Base-by-base conservation (phyloP, 768 basidiomycete species). In the Suillus sp. region DNA sequence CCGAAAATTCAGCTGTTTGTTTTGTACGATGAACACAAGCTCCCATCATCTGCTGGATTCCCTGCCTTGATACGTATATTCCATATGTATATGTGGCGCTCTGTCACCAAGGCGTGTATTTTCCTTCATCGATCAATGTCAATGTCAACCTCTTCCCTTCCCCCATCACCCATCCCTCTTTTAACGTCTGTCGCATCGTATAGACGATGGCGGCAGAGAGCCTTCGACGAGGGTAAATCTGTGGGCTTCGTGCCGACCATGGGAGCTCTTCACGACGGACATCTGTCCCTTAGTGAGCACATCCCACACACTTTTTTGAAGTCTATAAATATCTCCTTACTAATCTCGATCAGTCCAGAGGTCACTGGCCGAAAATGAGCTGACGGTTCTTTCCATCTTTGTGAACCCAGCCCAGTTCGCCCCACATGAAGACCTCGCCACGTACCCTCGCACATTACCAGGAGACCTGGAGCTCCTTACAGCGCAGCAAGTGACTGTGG, bases 381-480 rank as follows among this genome's bases (percentile, higher is more conserved):
- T 89, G 45, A 99, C 97, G 0, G 86, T 98, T 68, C 79, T 98
- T 63, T 97, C 96, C 32, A 93, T 99, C 68, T 99, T 98, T 74
- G 96, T 99, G 64, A 99, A 99, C 73, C 97, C 97, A 0, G 91
- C 96, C 3, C 96, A 99, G 75, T 99, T 99, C 69, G 93, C 96
- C 10, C 96, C 94, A 0, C 88, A 94, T 67, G 97, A 99, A 77
- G 97, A 99, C 73, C 86, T 99, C 3, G 82, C 83, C 32, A 86
- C 89, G 6, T 99, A 99, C 75, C 97, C 97, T 1, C 88, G 95
- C 45, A 96, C 95, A 0, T 79, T 99, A 4, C 80, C 88, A 1
- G 69, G 74, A 3, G 97, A 99, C 75, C 81, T 98, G 22, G 78
- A 83, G 55, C 78, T 86, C 16, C 83, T 97, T 22, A 67, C 71